Conservation (phyloP, 257 asterid genomes). For the Verbena officinalis region DNA sequence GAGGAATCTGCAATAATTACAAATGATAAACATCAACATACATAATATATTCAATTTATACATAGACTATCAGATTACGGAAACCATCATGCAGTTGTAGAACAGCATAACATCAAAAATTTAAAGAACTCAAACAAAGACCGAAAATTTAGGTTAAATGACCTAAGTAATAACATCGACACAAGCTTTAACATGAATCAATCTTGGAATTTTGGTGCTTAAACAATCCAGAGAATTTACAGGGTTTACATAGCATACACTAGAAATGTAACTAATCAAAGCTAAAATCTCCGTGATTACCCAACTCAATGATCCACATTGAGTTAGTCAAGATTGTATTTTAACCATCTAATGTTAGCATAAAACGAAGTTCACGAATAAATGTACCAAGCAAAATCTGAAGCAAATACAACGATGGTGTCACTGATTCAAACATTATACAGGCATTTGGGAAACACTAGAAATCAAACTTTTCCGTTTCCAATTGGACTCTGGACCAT, state of each 20-base stretch:
- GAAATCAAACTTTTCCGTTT: background rate
- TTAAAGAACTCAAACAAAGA: no score
- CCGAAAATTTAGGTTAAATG: background rate
- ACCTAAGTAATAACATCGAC: background rate
- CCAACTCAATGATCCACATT: no score
- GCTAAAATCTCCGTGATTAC: no score
- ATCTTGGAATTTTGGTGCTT: no score
- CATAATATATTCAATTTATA: background rate
- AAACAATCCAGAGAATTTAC: no score
- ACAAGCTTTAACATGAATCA: background rate
- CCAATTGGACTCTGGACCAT: background rate
- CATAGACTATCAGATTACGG: background rate
- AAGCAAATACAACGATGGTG: background rate
- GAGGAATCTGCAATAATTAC: conserved; percentile 46
- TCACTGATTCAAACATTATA: background rate
- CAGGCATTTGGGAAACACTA: background rate
- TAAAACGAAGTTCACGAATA: no score
- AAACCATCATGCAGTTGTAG: background rate
- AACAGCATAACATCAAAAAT: background rate
- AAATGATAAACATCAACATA: background rate
- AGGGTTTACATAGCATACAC: no score
- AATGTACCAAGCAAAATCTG: background rate
- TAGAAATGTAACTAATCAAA: no score
- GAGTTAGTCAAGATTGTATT: no score
- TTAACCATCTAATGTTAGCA: no score